Conservation (phyloP, 2,329 filamentous ascomycete genomes). For the Exophiala mesophila region DNA sequence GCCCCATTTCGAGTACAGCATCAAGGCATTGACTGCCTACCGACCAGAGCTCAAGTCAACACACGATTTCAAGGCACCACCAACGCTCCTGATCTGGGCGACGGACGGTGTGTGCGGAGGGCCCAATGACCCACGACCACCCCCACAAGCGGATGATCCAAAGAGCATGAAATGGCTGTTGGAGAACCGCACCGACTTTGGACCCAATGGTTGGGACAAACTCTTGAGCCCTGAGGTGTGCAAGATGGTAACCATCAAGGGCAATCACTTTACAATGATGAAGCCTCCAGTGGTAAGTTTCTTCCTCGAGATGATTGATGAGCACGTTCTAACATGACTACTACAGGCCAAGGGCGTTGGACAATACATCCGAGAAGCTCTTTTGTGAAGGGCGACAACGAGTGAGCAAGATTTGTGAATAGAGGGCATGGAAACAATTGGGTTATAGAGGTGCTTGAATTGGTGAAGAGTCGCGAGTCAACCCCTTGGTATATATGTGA, state of each 20-base stretch:
- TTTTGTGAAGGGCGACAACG: no score
- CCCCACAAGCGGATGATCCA: conserved; percentile 39
- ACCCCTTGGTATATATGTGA: conserved; percentile 9
- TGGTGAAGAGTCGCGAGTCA: not conserved
- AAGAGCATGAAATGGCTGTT: conserved; percentile 47
- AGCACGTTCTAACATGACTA: conserved; percentile 12
- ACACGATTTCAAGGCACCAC: conserved; percentile 35
- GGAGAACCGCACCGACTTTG: conserved; percentile 45
- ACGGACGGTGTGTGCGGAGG: conserved; percentile 45
- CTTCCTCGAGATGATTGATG: not conserved
- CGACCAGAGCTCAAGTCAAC: conserved; percentile 27
- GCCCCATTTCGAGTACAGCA: conserved; percentile 49
- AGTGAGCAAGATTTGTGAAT: no score
- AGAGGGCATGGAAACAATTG: conserved; percentile 8
- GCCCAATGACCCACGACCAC: conserved; percentile 37
- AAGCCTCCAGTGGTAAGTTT: conserved; percentile 29
- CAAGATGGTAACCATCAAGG: conserved; percentile 30
- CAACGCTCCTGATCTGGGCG: conserved; percentile 45
- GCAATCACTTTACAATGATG: conserved; percentile 42
- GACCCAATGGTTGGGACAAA: conserved; percentile 45
- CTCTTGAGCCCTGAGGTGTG: conserved; percentile 38
- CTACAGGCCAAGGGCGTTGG: conserved; percentile 26
- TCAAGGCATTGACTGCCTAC: conserved; percentile 46
- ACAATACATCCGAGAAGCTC: conserved; percentile 25
- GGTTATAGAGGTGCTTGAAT: conserved; percentile 10